These are phyloP conservation scores for Rauvolfia tetraphylla DNA, from an alignment of 257 asterid genomes.

Conservation along the genomic window DNA sequence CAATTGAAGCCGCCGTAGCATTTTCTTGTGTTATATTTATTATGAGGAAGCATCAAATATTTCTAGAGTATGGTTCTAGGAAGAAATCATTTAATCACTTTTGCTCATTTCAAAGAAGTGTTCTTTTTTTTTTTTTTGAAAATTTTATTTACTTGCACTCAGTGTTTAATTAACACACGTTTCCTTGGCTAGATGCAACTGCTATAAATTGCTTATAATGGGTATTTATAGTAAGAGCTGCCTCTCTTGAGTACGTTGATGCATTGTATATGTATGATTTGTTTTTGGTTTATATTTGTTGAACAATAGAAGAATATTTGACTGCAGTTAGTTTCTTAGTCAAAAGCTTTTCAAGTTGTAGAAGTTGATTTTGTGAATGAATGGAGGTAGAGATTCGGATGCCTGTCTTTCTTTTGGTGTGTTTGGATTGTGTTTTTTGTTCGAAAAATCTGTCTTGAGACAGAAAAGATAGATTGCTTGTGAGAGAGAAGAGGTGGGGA, in stretches of 20 bases:
- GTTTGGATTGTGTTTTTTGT: too few species aligned
- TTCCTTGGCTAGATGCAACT: background rate
- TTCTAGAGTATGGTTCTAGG: background rate
- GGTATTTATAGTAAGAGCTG: too few species aligned
- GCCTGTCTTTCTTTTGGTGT: too few species aligned
- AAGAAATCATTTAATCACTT: background rate
- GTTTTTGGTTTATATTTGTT: too few species aligned
- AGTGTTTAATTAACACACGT: too few species aligned
- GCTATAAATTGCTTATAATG: background rate
- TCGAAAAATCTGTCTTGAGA: too few species aligned
- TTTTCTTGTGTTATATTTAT: background rate
- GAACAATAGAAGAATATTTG: too few species aligned
- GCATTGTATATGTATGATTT: too few species aligned
- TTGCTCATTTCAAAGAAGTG: background rate
- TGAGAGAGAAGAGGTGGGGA: too few species aligned
- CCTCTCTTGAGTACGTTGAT: too few species aligned
- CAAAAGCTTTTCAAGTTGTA: background rate
- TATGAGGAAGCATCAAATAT: background rate
- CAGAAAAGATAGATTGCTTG: too few species aligned
- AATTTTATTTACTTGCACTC: background rate
- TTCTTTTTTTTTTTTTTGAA: too few species aligned
- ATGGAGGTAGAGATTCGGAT: background rate
- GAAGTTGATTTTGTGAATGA: background rate
- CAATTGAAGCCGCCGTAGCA: background rate
- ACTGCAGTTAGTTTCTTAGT: background rate